Conservation (phyloP, 2,329 filamentous ascomycete species). For the Penicillium sp. region DNA sequence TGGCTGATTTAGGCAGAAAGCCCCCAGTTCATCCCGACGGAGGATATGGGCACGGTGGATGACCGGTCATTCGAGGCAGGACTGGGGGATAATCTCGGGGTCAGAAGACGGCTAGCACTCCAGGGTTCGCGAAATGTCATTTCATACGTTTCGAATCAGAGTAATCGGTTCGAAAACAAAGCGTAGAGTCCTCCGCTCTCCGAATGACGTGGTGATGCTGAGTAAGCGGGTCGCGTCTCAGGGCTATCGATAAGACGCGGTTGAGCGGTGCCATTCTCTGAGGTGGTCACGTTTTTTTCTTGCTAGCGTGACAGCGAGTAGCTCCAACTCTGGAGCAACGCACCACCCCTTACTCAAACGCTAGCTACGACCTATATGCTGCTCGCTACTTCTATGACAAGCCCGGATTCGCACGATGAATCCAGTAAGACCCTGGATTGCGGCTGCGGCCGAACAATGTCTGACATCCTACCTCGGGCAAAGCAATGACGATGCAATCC, state of each 20-base stretch:
- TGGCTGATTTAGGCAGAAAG: slow-evolving; percentile 20
- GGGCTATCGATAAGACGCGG: slow-evolving; percentile 8
- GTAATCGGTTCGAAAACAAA: slow-evolving; percentile 1
- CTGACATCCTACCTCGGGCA: slow-evolving; percentile 21
- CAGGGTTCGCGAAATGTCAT: not conserved
- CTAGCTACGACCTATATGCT: not conserved
- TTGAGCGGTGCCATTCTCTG: not conserved
- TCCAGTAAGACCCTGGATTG: slow-evolving; percentile 25
- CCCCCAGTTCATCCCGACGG: slow-evolving; percentile 16
- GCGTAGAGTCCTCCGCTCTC: slow-evolving; percentile 16
- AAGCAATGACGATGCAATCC: slow-evolving; percentile 7
- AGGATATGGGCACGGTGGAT: slow-evolving; percentile 1
- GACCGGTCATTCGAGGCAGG: slow-evolving; percentile 10
- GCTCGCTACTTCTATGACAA: not conserved
- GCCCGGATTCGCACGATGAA: slow-evolving; percentile 24
- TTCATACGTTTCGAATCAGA: not conserved
- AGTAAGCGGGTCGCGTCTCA: slow-evolving; percentile 16
- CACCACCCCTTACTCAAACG: not conserved
- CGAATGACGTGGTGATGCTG: slow-evolving; percentile 34
- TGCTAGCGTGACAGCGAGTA: not conserved
- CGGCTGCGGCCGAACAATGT: slow-evolving; percentile 23
- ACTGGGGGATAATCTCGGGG: not conserved
- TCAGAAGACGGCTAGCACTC: not conserved
- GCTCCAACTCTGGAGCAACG: not conserved
- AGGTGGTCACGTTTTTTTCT: not conserved